phyloP scores from a whole-genome alignment of 2,329 filamentous ascomycete genomes.

The Cladosporium sp. region DNA sequence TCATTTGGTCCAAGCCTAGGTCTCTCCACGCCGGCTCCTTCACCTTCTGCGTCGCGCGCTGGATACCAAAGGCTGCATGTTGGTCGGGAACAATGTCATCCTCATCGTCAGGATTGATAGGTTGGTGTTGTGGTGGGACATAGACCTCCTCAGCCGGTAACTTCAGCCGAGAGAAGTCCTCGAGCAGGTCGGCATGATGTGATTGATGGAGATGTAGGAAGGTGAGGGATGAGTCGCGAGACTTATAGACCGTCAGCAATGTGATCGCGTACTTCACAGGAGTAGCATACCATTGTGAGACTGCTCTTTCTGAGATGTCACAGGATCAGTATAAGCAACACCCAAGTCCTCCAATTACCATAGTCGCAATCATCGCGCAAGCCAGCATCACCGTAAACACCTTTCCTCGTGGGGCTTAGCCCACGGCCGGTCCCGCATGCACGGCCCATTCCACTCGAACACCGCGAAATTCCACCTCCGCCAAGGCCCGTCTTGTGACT shows the following conservation, averaged over 20 bases:
- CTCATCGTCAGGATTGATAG: conserved; percentile 81
- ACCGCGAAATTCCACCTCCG: conserved; percentile 5
- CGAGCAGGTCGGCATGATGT: conserved; percentile 72
- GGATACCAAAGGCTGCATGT: conserved; percentile 82
- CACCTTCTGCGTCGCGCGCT: conserved; percentile 68
- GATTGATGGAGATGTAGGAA: conserved; percentile 70
- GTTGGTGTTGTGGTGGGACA: conserved; percentile 74
- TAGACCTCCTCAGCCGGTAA: conserved; percentile 66
- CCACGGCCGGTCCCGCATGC: background rate
- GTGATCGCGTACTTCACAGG: background rate
- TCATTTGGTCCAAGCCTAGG: conserved; percentile 65
- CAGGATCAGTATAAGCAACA: background rate
- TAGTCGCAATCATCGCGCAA: background rate
- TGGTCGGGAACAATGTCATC: conserved; percentile 86
- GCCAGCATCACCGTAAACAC: background rate
- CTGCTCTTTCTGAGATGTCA: background rate
- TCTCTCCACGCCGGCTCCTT: conserved; percentile 76
- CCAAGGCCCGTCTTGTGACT: conserved; percentile 2
- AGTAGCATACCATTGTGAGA: background rate
- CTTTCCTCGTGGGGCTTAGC: background rate
- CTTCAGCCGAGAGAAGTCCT: conserved; percentile 48
- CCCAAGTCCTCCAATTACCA: background rate
- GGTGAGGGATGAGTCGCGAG: conserved; percentile 70
- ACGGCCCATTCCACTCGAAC: background rate
- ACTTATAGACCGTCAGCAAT: conserved; percentile 30